These are phyloP conservation scores for Amphicarpaea edgeworthii DNA, from an alignment of 306 rosid species.

Conservation along the genomic window DNA sequence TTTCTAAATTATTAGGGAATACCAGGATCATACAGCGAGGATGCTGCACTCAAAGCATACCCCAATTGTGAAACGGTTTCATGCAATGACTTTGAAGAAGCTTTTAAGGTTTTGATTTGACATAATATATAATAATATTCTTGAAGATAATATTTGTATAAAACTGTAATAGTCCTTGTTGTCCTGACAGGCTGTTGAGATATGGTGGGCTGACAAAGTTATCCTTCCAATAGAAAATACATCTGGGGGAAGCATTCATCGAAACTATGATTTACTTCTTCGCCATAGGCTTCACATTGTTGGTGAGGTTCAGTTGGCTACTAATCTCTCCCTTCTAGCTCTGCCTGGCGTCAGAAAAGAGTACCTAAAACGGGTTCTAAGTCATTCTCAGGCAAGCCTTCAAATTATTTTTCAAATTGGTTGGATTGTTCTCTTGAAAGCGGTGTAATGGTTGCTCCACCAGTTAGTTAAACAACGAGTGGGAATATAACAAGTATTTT, in stretches of 20 bases:
- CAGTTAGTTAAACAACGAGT: background rate
- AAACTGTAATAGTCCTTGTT: slow-evolving; percentile 1
- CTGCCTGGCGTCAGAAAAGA: slow-evolving; percentile 71
- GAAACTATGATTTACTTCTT: slow-evolving; percentile 83
- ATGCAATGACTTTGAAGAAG: slow-evolving; percentile 71
- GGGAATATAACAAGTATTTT: background rate
- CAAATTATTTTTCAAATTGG: background rate
- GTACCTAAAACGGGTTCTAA: slow-evolving; percentile 67
- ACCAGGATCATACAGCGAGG: slow-evolving; percentile 73
- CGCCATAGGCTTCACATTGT: slow-evolving; percentile 84
- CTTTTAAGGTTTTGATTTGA: slow-evolving; percentile 67
- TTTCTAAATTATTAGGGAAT: slow-evolving; percentile 63
- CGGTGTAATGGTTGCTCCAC: background rate
- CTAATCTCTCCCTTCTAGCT: slow-evolving; percentile 71
- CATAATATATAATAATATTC: slow-evolving; percentile 30
- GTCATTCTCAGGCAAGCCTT: slow-evolving; percentile 71
- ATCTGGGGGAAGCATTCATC: slow-evolving; percentile 78
- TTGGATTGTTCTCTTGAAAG: background rate
- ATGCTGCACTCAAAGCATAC: slow-evolving; percentile 76
- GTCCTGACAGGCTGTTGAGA: slow-evolving; percentile 68
- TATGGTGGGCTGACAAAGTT: slow-evolving; percentile 75
- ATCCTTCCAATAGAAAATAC: slow-evolving; percentile 77
- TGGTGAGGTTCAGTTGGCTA: slow-evolving; percentile 76
- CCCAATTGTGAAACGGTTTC: slow-evolving; percentile 75
- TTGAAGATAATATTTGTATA: slow-evolving; percentile 19